Base-by-base conservation (phyloP, 495 filamentous ascomycete species). In the Penicillium diatomitis region DNA sequence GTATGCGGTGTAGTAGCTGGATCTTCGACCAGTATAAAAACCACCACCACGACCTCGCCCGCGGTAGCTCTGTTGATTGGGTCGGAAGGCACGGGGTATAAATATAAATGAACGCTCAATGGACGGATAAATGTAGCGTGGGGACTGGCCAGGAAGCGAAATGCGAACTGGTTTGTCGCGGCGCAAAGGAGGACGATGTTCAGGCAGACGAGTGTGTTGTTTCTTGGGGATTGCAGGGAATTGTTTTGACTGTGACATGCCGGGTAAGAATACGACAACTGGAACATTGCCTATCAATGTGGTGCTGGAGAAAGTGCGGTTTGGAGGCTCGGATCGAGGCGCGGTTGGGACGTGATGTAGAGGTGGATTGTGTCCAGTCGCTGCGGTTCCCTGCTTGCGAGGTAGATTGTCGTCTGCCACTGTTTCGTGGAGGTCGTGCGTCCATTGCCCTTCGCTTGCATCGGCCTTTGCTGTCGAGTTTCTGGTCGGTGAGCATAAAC, bases 161-260 rank as follows among this genome's bases (percentile, higher is more conserved):
- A 99, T 87, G 39, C 92, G 84, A 30, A 97, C 92, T 8, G 94
- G 94, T 60, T 97, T 99, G 65, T 99, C 92, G 40, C 92, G 86
- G 43, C 92, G 86, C 33, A 99, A 77, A 32, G 92, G 92, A 44
- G 92, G 94, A 6, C 92, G 83, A 66, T 97, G 92, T 58, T 96
- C 87, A 50, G 92, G 92, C 32, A 99, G 79, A 50, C 89, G 89
- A 29, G 89, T 95, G 64, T 99, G 88, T 51, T 88, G 83, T 60
- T 84, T 87, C 44, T 90, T 78, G 43, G 85, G 79, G 40, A 95
- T 79, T 32, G 80, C 76, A 28, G 85, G 65, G 56, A 90, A 88
- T 37, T 74, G 61, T 45, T 87, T 79, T 3, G 88, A 80, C 29
- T 77, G 75, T 45, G 80, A 74, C 83, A 94, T 86, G 6, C 82